Percentiles rank a stretch among this genome's conserved stretches.
These are phyloP conservation scores for Ambrosiella xylebori DNA, from an alignment of 2,329 filamentous ascomycete genomes.

Conservation along the genomic window DNA sequence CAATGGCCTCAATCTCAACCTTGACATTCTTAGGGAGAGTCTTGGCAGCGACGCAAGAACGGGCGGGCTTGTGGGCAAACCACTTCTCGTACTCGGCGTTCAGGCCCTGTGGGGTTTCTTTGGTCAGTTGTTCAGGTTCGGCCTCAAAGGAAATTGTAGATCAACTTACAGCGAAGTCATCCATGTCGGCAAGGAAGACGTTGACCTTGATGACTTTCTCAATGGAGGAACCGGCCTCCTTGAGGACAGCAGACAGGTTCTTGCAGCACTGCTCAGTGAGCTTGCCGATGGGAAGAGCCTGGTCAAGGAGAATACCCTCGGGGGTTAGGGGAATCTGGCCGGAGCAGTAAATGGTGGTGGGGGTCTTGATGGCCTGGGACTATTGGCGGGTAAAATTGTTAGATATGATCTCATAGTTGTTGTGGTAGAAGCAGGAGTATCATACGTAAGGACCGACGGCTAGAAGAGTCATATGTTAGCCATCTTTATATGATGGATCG, in stretches of 20 bases:
- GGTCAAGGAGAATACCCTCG: conserved; percentile 37
- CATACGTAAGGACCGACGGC: conserved; percentile 48
- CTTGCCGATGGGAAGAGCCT: conserved; percentile 37
- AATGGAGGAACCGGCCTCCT: conserved; percentile 62
- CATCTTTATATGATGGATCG: not conserved
- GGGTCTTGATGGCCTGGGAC: conserved; percentile 51
- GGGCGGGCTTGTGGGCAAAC: conserved; percentile 70
- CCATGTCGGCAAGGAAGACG: conserved; percentile 86
- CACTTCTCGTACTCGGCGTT: conserved; percentile 73
- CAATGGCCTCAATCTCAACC: conserved; percentile 82
- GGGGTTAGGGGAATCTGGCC: conserved; percentile 54
- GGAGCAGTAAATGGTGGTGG: conserved; percentile 48
- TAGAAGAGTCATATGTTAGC: conserved; percentile 17
- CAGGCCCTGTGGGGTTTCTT: conserved; percentile 38
- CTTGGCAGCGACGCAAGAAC: conserved; percentile 81
- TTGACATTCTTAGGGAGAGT: conserved; percentile 71
- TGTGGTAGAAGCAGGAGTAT: conserved; percentile 4
- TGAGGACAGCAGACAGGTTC: conserved; percentile 71
- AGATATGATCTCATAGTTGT: not conserved
- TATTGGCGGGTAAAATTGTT: conserved; percentile 17
- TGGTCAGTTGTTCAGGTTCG: not conserved
- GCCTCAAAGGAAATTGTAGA: not conserved
- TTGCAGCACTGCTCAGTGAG: conserved; percentile 47
- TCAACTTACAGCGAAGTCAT: conserved; percentile 49
- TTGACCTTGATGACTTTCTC: conserved; percentile 76